Evolutionary conservation across 1,139 yeast genomes (phyloP).

Genomic region (Geotrichum histeridarum): DNA sequence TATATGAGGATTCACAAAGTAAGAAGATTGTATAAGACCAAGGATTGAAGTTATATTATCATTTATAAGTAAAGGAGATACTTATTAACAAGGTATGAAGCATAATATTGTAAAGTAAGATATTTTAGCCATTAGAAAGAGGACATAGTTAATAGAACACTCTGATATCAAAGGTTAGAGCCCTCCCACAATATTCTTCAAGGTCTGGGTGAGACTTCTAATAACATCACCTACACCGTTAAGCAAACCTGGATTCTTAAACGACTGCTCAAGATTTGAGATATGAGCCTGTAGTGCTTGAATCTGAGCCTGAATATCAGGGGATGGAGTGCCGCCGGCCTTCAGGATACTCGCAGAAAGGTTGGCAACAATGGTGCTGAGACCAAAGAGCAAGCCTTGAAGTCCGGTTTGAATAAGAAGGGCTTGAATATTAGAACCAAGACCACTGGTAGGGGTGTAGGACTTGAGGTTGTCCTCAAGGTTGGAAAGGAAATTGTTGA

Average conservation of each 20-base stretch:
- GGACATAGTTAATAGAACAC: too few species aligned
- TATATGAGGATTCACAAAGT: too few species aligned
- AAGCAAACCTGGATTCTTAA: neutral
- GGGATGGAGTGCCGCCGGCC: neutral
- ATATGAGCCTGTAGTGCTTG: neutral
- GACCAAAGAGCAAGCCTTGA: neutral
- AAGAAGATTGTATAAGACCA: too few species aligned
- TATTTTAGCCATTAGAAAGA: too few species aligned
- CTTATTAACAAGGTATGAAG: too few species aligned
- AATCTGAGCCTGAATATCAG: constrained; percentile 1
- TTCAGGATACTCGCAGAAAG: neutral
- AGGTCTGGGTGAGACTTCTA: too few species aligned
- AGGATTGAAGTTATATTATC: too few species aligned
- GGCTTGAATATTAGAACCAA: constrained; percentile 1
- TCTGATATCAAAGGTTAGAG: too few species aligned
- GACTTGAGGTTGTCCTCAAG: neutral
- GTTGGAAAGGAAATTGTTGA: neutral
- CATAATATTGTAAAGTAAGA: too few species aligned
- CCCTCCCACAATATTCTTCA: too few species aligned
- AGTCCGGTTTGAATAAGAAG: neutral
- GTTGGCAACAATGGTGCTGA: neutral
- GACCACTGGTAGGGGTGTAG: neutral
- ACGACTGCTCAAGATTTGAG: neutral
- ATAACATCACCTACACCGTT: neutral
- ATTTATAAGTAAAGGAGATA: too few species aligned